Evolutionary conservation across 345 rosid species (phyloP).

Genomic region (Gossypium longicalyx): DNA sequence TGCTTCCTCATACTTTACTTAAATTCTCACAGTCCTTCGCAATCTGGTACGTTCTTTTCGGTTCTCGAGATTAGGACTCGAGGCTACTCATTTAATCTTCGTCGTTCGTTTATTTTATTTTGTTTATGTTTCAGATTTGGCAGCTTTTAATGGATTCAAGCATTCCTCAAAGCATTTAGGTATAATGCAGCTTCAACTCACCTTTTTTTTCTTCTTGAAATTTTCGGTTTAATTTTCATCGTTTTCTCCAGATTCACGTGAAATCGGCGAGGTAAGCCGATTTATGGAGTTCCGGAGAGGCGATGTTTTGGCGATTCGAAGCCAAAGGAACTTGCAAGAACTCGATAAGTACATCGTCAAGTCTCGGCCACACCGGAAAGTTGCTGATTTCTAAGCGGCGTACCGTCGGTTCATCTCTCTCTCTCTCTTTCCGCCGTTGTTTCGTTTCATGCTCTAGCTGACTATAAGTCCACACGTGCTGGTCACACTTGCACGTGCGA

Average conservation of each 20-base stretch:
- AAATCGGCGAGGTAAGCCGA: conserved; percentile 36
- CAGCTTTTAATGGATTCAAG: conserved; percentile 62
- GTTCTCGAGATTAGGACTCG: not conserved
- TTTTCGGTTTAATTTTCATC: not conserved
- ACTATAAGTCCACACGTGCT: conserved; percentile 18
- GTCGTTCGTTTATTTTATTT: not conserved
- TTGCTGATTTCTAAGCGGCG: conserved; percentile 49
- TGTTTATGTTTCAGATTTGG: conserved; percentile 56
- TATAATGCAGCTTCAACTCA: conserved; percentile 43
- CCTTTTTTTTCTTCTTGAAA: not conserved
- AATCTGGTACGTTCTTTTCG: conserved; percentile 43
- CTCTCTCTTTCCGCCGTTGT: not conserved
- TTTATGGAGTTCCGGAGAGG: conserved; percentile 35
- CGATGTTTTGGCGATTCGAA: conserved; percentile 56
- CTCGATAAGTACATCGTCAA: conserved; percentile 30
- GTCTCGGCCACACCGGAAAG: conserved; percentile 60
- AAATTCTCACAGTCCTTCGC: conserved; percentile 76
- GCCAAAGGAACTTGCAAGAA: conserved; percentile 67
- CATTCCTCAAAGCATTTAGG: conserved; percentile 44
- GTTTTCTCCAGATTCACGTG: conserved; percentile 27
- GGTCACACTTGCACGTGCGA: not conserved
- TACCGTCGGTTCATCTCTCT: conserved; percentile 7
- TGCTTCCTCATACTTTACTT: conserved; percentile 85
- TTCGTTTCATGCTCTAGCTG: not conserved
- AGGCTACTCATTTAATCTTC: not conserved